These are phyloP conservation scores for Zygosaccharomyces pseudobailii DNA, from an alignment of 1,139 yeast species.

Conservation along the genomic window DNA sequence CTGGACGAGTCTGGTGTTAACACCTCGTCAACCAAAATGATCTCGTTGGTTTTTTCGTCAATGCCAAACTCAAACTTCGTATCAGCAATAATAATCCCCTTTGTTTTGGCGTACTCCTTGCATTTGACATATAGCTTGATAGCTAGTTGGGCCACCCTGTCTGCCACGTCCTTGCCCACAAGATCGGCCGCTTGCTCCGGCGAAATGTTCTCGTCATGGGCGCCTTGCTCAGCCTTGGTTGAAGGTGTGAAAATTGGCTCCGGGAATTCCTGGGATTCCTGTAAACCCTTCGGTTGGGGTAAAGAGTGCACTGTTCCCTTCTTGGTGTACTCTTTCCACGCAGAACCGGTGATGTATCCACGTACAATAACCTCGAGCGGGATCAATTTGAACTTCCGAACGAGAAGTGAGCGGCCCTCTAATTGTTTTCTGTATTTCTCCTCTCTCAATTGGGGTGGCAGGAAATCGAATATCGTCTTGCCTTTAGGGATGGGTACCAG, in stretches of 20 bases:
- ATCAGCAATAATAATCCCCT: slow-evolving; percentile 93
- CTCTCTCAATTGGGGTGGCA: slow-evolving; percentile 58
- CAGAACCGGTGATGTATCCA: slow-evolving; percentile 96
- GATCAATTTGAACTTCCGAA: slow-evolving; percentile 73
- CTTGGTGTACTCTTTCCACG: slow-evolving; percentile 88
- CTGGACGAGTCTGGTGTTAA: slow-evolving; percentile 97
- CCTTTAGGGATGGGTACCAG: slow-evolving; percentile 39
- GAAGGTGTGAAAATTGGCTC: slow-evolving; percentile 94
- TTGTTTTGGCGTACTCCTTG: slow-evolving; percentile 73
- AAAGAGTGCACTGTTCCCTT: slow-evolving; percentile 85
- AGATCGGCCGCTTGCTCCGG: slow-evolving; percentile 77
- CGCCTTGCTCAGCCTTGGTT: slow-evolving; percentile 97
- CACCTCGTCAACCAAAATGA: slow-evolving; percentile 92
- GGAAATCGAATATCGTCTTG: slow-evolving; percentile 51
- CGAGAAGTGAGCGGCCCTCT: slow-evolving; percentile 73
- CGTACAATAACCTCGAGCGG: slow-evolving; percentile 96
- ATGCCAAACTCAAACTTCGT: slow-evolving; percentile 96
- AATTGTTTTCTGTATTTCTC: slow-evolving; percentile 62
- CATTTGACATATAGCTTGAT: slow-evolving; percentile 74
- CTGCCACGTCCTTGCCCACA: slow-evolving; percentile 71
- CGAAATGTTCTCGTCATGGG: slow-evolving; percentile 93
- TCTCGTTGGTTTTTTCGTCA: slow-evolving; percentile 54
- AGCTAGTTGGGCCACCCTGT: slow-evolving; percentile 55
- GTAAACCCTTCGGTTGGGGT: slow-evolving; percentile 47
- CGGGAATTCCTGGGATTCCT: slow-evolving; percentile 78